Evolutionary conservation across 345 rosid genomes (phyloP), one percentile per base, ranked within the genome.

Genomic region (Diplotaxis tenuifolia): DNA sequence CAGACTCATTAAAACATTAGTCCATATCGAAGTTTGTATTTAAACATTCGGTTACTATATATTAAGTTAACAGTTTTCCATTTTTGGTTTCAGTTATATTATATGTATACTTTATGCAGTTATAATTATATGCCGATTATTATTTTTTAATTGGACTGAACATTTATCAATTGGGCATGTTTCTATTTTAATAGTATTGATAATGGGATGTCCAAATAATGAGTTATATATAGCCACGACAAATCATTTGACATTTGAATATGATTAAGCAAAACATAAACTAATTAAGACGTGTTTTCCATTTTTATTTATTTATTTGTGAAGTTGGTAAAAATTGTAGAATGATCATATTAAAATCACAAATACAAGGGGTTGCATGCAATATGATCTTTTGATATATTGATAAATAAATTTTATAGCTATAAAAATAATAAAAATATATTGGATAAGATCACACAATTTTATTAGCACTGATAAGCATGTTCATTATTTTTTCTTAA

Each of bases 141-240:
- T n/a, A n/a, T n/a, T n/a, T n/a, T n/a, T n/a, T n/a, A n/a, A n/a
- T n/a, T n/a, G n/a, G n/a, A n/a, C n/a, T n/a, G n/a, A n/a, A n/a
- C n/a, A n/a, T n/a, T n/a, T n/a, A n/a, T n/a, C n/a, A n/a, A n/a
- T n/a, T n/a, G n/a, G n/a, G n/a, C n/a, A n/a, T n/a, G n/a, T n/a
- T n/a, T n/a, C n/a, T n/a, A n/a, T n/a, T n/a, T n/a, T n/a, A n/a
- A n/a, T n/a, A n/a, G n/a, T n/a, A n/a, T n/a, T n/a, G n/a, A 68
- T 52, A 36, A 61, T 61, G 42, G 23, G 62, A 60, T 49, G 73
- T 52, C 49, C 70, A 75, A 54, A 53, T 31, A 60, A 7, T 60
- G 78, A 56, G 54, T 22, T 50, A 36, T 47, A 47, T 47, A 42
- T n/a, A 42, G 50, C 68, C 25, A 22, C 7, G 18, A 29, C 22